Conservation (phyloP, 805 yeast species). For the Pichia nanzhaoensis region DNA sequence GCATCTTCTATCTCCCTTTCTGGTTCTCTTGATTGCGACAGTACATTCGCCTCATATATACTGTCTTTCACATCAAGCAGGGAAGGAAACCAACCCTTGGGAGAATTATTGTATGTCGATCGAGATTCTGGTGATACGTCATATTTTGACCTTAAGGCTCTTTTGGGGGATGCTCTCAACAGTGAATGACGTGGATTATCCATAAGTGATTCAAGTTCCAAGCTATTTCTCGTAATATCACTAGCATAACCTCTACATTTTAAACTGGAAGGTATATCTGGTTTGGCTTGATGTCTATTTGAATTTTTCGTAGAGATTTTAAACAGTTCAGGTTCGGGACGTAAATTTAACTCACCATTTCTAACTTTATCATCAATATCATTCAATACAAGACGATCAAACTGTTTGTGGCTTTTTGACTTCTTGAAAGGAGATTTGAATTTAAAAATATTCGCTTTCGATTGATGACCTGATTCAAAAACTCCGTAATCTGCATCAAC, state of each 20-base stretch:
- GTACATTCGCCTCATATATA: too few species aligned
- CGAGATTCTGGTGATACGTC: not conserved
- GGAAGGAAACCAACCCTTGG: not conserved
- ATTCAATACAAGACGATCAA: not conserved
- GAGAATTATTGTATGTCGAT: not conserved
- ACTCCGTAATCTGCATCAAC: slow-evolving; percentile 14
- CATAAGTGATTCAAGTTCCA: too few species aligned
- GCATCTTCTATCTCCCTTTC: too few species aligned
- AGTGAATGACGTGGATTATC: too few species aligned
- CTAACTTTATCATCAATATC: not conserved
- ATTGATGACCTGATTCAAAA: slow-evolving; percentile 10
- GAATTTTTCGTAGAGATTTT: not conserved
- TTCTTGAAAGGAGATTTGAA: slow-evolving; percentile 2
- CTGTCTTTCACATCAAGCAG: too few species aligned
- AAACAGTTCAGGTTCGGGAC: slow-evolving; percentile 11
- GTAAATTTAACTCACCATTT: not conserved
- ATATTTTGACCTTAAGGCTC: not conserved
- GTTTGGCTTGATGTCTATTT: not conserved
- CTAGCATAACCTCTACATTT: not conserved
- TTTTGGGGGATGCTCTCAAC: too few species aligned
- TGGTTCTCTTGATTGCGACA: too few species aligned
- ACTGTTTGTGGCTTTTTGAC: not conserved
- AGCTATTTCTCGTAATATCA: not conserved
- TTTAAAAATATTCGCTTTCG: not conserved
- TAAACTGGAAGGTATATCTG: not conserved